Base-by-base conservation (phyloP, 345 rosid species). In the Citrus cavaleriei region DNA sequence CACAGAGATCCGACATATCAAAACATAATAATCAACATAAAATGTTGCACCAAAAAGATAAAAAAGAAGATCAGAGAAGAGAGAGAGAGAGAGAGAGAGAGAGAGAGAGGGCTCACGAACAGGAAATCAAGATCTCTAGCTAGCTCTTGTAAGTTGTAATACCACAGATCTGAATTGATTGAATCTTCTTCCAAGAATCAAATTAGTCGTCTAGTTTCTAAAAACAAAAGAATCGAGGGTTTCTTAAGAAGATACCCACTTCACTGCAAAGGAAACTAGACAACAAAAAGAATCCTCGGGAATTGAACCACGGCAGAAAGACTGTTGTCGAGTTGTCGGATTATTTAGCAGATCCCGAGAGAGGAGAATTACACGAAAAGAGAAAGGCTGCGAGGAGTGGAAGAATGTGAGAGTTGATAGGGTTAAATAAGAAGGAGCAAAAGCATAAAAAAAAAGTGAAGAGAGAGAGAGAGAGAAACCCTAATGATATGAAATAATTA, bases 281-380 rank as follows among this genome's bases (percentile, higher is more conserved):
- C 68, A 75, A 71, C 76, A 27, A 35, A 62, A 37, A 46, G 21
- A 12, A 54, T 61, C 86, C 88, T 87, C 70, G 84, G 85, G 86
- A 89, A 85, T 70, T 81, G 88, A 77, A 83, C 69, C 71, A 59
- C 10, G 7, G n/a, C 30, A 72, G 25, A 34, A 25, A 72, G 57
- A 55, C 68, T 51, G 61, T 65, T 62, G n/a, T 35, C 54, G 25
- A 24, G 21, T 55, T 69, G 80, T 79, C 84, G 16, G 46, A 80
- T 75, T 81, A 85, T 87, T 76, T 90, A 73, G 79, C 88, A 59
- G 85, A 87, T 86, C 90, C 88, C 87, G 9, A 81, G 85, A 83
- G 81, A 73, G 63, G n/a, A 79, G 32, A 25, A 49, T 18, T 1
- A 30, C 18, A 61, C 25, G 21, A 54, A 70, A 72, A 61, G 66